Percentiles rank a stretch among this genome's conserved stretches.
phyloP scores from a whole-genome alignment of 306 rosid genomes.

The Gastrolobium bilobum region DNA sequence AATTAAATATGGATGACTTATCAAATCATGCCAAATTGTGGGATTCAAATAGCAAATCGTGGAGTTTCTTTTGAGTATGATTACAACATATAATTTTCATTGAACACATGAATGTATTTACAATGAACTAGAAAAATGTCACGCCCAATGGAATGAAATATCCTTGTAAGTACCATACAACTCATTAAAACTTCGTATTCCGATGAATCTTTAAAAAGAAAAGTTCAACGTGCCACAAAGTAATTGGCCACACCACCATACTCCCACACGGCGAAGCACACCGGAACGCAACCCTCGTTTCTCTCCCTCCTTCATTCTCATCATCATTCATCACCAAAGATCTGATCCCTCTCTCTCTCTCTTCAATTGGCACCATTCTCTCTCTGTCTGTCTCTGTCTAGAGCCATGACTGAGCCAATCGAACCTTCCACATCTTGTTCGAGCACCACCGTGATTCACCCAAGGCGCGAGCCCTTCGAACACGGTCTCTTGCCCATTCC shows the following conservation, averaged over 20 bases:
- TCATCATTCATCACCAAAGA: slow-evolving; percentile 27
- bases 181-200: too few species aligned
- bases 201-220: too few species aligned
- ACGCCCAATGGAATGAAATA: too few species aligned
- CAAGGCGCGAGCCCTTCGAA: slow-evolving; percentile 92
- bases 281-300: neutral
- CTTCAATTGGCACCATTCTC: neutral
- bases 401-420: slow-evolving; percentile 74
- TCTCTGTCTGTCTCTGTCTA: slow-evolving; percentile 9
- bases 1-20: too few species aligned
- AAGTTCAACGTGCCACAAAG: too few species aligned
- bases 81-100: too few species aligned
- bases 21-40: too few species aligned
- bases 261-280: neutral
- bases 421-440: slow-evolving; percentile 65
- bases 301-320: neutral
- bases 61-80: too few species aligned
- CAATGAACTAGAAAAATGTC: too few species aligned
- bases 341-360: neutral
- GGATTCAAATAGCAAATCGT: too few species aligned
- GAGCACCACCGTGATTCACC: slow-evolving; percentile 65
- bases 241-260: neutral
- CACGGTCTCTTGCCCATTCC: slow-evolving; percentile 89
- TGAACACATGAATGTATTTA: too few species aligned
- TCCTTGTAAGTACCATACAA: too few species aligned